A percentile compares a stretch with the other conserved stretches of the same genome.
Conservation (phyloP, 441 rosid genomes). For the Gossypium davidsonii region DNA sequence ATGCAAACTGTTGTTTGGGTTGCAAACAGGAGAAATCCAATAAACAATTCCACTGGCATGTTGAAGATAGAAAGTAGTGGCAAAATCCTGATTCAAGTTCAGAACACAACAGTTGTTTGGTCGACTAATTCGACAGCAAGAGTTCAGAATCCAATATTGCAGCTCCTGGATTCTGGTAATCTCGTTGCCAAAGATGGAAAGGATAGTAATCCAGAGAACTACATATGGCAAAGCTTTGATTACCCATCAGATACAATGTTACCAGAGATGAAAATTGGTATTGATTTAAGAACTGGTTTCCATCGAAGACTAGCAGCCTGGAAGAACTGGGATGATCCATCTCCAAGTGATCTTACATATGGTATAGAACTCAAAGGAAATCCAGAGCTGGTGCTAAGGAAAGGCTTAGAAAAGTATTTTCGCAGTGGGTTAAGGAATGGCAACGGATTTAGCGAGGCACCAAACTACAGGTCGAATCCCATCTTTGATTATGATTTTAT, state of each 20-base stretch:
- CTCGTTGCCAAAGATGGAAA: constrained; percentile 21
- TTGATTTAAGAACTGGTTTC: constrained; percentile 26
- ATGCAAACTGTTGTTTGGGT: constrained; percentile 22
- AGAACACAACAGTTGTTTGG: constrained; percentile 24
- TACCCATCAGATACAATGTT: constrained; percentile 38
- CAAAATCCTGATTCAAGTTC: constrained; percentile 4
- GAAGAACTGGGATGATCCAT: constrained; percentile 34
- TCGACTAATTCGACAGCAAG: constrained; percentile 16
- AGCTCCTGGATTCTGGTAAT: constrained; percentile 31
- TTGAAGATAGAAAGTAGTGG: constrained; percentile 13
- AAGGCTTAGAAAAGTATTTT: constrained; percentile 23
- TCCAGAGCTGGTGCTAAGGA: constrained; percentile 28
- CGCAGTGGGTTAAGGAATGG: constrained; percentile 37
- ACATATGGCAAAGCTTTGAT: constrained; percentile 43
- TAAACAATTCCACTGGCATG: constrained; percentile 18
- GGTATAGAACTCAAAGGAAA: constrained; percentile 16
- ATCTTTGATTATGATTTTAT: constrained; percentile 16
- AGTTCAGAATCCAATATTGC: constrained; percentile 11
- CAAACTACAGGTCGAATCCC: constrained; percentile 17
- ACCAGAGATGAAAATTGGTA: constrained; percentile 34
- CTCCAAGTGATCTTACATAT: constrained; percentile 31
- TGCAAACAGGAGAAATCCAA: constrained; percentile 21
- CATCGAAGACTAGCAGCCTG: constrained; percentile 26
- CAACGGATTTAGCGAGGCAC: constrained; percentile 19
- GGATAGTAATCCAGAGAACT: constrained; percentile 1